Base-by-base conservation (phyloP, 2,329 filamentous ascomycete genomes). In the Daldinia sp. region DNA sequence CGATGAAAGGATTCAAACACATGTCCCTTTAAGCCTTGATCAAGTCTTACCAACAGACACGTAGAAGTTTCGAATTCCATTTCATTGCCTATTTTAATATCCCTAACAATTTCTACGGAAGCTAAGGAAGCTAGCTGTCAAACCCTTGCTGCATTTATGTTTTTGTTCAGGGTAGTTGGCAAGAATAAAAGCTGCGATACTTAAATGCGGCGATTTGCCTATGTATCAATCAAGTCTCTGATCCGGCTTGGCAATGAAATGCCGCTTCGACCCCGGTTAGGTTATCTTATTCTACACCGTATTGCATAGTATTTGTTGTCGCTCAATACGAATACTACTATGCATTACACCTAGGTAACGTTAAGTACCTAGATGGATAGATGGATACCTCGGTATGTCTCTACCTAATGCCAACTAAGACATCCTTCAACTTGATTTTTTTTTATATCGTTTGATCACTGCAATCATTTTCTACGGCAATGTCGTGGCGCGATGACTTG, bases 1-100 rank as follows among this genome's bases (percentile, higher is more conserved):
- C 18, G 13, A 26, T 37, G 50, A 20, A 65, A 63, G 60, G 57
- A 67, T 62, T 60, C 56, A 37, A 50, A 60, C 18, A 41, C 55
- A 42, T 48, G 35, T 56, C 35, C 20, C 20, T 2, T 23, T 23
- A 23, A 2, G 20, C 20, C 20, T 23, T 23, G 20, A n/a, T 6
- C n/a, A 35, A 39, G n/a, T 13, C 9, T 20, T 54, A 18, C 39
- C 4, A 20, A 51, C 39, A 30, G 44, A 59, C 48, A 44, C 18
- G 13, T 20, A 42, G n/a, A 65, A 46, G 23, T 53, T 57, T 44
- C 56, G 10, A 39, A 20, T 39, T 44, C 9, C 35, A 57, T 51
- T 33, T 55, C 53, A 35, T 50, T 30, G 13, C 35, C 35, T 39
- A 56, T 50, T 57, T 54, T 28, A 23, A 65, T 39, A 41, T 20